Conservation (phyloP, 2,329 filamentous ascomycete species). For the Madurella fahalii region DNA sequence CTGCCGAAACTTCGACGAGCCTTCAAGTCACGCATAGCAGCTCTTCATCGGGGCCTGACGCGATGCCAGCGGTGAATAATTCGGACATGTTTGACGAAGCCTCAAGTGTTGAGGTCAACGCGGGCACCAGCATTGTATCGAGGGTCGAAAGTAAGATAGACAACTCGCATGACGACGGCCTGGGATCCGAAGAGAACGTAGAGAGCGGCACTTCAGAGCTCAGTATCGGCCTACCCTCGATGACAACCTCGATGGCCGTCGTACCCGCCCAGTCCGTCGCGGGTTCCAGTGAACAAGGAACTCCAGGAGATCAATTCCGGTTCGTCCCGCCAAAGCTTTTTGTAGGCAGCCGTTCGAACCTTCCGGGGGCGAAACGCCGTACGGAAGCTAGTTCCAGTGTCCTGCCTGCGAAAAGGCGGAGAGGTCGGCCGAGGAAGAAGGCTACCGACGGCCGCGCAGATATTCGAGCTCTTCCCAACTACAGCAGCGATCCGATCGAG, state of each 20-base stretch:
- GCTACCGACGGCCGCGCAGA: constrained; percentile 26
- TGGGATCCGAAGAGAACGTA: neutral
- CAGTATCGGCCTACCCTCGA: constrained; percentile 2
- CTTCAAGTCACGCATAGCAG: constrained; percentile 7
- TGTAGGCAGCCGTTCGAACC: constrained; percentile 26
- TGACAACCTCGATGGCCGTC: constrained; percentile 15
- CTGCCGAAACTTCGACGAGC: constrained; percentile 10
- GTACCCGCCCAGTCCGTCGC: constrained; percentile 16
- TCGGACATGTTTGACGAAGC: neutral
- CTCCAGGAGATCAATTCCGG: constrained; percentile 21
- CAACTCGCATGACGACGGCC: neutral
- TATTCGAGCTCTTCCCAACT: constrained; percentile 30
- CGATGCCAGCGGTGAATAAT: neutral
- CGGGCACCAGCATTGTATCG: constrained; percentile 7
- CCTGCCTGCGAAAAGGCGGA: constrained; percentile 10
- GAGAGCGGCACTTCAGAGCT: constrained; percentile 7
- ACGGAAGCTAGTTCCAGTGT: constrained; percentile 2
- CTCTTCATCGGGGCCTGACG: neutral
- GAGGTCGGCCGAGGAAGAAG: constrained; percentile 21
- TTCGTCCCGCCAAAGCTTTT: constrained; percentile 30
- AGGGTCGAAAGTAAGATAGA: neutral
- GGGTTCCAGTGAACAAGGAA: constrained; percentile 8
- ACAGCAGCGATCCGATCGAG: constrained; percentile 32
- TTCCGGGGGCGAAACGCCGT: neutral
- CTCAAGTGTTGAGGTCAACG: constrained; percentile 7